Conservation (phyloP, 257 asterid genomes). For the Avicennia marina region DNA sequence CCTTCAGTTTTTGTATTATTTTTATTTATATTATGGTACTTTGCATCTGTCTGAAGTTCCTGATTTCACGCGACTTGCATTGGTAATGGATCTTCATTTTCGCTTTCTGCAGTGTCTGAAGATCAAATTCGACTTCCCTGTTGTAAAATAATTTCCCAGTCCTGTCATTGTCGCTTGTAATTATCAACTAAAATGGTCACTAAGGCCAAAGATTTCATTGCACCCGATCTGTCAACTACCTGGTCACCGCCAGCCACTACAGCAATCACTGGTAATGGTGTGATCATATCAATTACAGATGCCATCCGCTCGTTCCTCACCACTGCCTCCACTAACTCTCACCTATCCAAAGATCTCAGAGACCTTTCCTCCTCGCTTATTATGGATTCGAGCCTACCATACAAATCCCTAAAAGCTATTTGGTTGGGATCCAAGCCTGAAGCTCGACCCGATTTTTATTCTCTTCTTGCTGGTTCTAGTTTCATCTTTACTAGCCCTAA, state of each 20-base stretch:
- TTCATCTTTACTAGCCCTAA: constrained; percentile 67
- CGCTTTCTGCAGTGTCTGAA: no score
- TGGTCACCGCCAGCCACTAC: constrained; percentile 12
- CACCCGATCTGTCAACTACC: constrained; percentile 20
- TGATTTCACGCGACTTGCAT: no score
- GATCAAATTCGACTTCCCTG: no score
- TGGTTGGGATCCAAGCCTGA: constrained; percentile 52
- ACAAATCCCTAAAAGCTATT: constrained; percentile 53
- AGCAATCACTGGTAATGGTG: constrained; percentile 26
- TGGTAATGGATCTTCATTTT: no score
- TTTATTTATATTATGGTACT: no score
- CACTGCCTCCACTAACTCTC: constrained; percentile 38
- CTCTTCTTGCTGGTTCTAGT: constrained; percentile 44
- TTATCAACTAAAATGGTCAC: constrained; percentile 19
- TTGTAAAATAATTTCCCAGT: no score
- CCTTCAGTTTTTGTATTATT: no score
- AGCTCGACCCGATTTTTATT: constrained; percentile 40
- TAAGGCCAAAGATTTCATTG: constrained; percentile 18
- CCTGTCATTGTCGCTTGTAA: not conserved
- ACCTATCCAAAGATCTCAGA: constrained; percentile 49
- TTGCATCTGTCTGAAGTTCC: no score
- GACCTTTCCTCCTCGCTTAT: constrained; percentile 51
- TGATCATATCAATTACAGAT: constrained; percentile 52
- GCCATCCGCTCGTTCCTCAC: constrained; percentile 49
- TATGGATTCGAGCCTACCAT: constrained; percentile 43